These are phyloP conservation scores for Myriosclerotinia duriaeana DNA, from an alignment of 2,329 filamentous ascomycete species.

Conservation along the genomic window DNA sequence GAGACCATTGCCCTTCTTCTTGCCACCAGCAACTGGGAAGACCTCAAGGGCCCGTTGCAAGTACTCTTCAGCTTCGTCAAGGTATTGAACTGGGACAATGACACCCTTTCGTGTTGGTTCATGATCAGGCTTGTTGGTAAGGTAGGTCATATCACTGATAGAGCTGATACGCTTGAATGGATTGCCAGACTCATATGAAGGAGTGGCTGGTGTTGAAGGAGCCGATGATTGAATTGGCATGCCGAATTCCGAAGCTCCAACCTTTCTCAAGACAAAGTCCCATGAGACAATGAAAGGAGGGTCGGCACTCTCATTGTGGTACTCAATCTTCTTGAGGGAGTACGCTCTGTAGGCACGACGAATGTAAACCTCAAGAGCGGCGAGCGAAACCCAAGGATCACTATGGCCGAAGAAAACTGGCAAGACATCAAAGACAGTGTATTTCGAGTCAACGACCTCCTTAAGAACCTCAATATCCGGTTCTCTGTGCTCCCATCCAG, in stretches of 20 bases:
- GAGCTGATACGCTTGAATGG: constrained; percentile 84
- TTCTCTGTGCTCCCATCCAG: constrained; percentile 92
- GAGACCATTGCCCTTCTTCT: constrained; percentile 60
- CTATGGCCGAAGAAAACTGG: constrained; percentile 93
- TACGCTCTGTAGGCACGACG: constrained; percentile 97
- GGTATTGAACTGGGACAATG: constrained; percentile 87
- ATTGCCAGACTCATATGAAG: constrained; percentile 57
- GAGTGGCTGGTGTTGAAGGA: constrained; percentile 81
- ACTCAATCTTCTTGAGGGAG: constrained; percentile 83
- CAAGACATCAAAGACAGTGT: constrained; percentile 95
- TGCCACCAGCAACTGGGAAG: constrained; percentile 61
- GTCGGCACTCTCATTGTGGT: constrained; percentile 71
- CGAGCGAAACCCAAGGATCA: constrained; percentile 90
- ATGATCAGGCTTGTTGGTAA: constrained; percentile 67
- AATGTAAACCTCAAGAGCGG: constrained; percentile 92
- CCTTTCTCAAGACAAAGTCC: constrained; percentile 94
- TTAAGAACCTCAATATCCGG: constrained; percentile 88
- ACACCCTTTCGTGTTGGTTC: constrained; percentile 90
- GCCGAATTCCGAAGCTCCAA: constrained; percentile 87
- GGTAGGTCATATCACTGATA: constrained; percentile 94
- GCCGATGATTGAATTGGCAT: constrained; percentile 75
- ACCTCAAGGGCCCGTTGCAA: constrained; percentile 80
- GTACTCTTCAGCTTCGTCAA: constrained; percentile 90
- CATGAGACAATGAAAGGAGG: constrained; percentile 80
- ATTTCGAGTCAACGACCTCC: constrained; percentile 97